These are phyloP conservation scores for Micromonas pusilla DNA, from an alignment of 139 green algal genomes.

Conservation along the genomic window DNA sequence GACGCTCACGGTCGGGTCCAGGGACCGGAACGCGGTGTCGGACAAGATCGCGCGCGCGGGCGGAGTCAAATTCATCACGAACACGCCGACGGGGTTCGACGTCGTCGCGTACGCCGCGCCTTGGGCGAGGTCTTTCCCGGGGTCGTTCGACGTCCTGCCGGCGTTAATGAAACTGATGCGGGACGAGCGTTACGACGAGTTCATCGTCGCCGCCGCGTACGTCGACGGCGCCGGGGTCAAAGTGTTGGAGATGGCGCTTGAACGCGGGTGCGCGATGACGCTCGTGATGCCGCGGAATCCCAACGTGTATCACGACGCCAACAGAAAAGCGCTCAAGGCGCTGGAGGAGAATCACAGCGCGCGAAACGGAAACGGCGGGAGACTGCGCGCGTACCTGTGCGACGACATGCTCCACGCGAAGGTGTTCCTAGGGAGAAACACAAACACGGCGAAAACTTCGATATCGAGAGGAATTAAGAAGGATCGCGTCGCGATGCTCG, in stretches of 20 bases:
- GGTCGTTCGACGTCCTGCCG: not conserved
- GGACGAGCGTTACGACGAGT: not conserved
- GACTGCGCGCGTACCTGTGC: not conserved
- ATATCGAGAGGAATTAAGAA: no score
- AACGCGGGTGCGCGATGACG: not conserved
- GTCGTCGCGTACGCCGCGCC: conserved; percentile 6
- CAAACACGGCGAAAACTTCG: no score
- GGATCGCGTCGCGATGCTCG: not conserved
- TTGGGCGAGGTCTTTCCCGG: not conserved
- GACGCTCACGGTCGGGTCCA: not conserved
- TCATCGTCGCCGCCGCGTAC: conserved; percentile 2
- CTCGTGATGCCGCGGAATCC: conserved; percentile 9
- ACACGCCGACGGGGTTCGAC: conserved; percentile 2
- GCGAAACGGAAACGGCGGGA: not conserved
- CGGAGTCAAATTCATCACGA: not conserved
- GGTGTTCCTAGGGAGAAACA: not conserved
- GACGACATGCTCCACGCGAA: conserved; percentile 20
- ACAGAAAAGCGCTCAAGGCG: not conserved
- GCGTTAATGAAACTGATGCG: not conserved
- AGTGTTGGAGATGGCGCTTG: not conserved
- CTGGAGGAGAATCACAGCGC: not conserved
- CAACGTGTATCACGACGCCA: conserved; percentile 25
- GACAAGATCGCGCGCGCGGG: not conserved
- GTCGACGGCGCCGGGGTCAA: not conserved
- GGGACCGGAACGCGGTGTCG: not conserved